Conservation (phyloP, 805 yeast genomes). For the Ogataea siamensis region DNA sequence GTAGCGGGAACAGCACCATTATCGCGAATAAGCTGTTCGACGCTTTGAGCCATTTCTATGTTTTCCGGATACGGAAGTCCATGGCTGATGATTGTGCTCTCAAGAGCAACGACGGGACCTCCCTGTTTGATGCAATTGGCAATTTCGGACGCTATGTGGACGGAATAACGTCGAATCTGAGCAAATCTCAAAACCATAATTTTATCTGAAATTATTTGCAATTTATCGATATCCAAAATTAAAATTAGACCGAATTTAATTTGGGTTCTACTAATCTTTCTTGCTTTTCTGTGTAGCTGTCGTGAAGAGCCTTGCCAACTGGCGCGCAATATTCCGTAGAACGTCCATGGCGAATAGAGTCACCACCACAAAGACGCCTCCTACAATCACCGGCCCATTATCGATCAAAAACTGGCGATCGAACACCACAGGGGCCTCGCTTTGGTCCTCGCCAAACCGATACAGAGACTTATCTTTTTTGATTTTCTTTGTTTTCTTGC, state of each 20-base stretch:
- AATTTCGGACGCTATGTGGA: constrained; percentile 44
- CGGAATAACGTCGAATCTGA: constrained; percentile 5
- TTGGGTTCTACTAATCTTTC: too few relatives aligned
- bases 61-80: constrained; percentile 84
- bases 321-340: constrained; percentile 6
- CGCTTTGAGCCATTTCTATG: constrained; percentile 65
- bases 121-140: constrained; percentile 55
- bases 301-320: neutral
- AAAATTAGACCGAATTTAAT: too few relatives aligned
- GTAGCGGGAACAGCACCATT: constrained; percentile 83
- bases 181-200: too few relatives aligned
- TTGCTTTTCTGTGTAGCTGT: too few relatives aligned
- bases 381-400: constrained; percentile 37
- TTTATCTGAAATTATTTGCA: neutral
- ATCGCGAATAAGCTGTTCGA: constrained; percentile 58
- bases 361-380: constrained; percentile 10
- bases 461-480: constrained; percentile 20
- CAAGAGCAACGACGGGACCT: constrained; percentile 76
- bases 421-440: constrained; percentile 36
- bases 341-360: constrained; percentile 12
- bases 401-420: constrained; percentile 47
- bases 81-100: constrained; percentile 85
- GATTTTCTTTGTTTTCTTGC: constrained; percentile 24
- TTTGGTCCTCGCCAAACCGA: constrained; percentile 30
- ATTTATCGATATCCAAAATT: too few relatives aligned